Evolutionary conservation across 2,329 filamentous ascomycete species (phyloP).

Genomic region (Mycocentrospora acerina): DNA sequence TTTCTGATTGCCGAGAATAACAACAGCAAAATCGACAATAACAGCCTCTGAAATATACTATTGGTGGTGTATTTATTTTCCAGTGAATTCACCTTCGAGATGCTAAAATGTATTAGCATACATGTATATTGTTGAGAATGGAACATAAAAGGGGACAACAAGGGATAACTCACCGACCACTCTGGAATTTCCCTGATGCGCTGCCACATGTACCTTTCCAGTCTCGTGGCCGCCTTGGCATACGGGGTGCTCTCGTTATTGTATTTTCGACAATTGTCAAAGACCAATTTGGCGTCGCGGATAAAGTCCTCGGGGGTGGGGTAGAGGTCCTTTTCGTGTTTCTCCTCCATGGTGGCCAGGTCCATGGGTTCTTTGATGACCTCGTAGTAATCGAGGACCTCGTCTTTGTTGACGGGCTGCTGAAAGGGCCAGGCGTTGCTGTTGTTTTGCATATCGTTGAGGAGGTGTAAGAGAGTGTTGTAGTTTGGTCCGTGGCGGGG

Average conservation of each 20-base stretch:
- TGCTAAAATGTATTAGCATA: too few relatives aligned
- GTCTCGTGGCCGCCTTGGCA: constrained; percentile 88
- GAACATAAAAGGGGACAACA: too few relatives aligned
- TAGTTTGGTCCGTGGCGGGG: constrained; percentile 96
- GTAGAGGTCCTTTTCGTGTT: constrained; percentile 92
- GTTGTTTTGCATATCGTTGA: constrained; percentile 95
- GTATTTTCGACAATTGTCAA: constrained; percentile 92
- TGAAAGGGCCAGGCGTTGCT: constrained; percentile 92
- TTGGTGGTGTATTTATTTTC: too few relatives aligned
- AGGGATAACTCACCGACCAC: constrained; percentile 57
- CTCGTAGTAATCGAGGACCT: constrained; percentile 98
- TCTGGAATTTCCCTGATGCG: constrained; percentile 90
- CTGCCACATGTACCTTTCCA: constrained; percentile 94
- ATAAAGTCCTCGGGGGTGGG: constrained; percentile 89
- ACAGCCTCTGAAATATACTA: too few relatives aligned
- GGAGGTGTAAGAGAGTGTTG: constrained; percentile 85
- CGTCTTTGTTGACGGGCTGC: constrained; percentile 88
- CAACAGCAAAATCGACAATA: too few relatives aligned
- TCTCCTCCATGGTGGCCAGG: constrained; percentile 89
- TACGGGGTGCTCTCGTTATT: constrained; percentile 96
- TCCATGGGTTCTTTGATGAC: constrained; percentile 99
- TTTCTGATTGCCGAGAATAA: too few relatives aligned
- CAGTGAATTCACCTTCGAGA: too few relatives aligned
- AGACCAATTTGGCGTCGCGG: constrained; percentile 83
- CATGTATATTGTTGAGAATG: too few relatives aligned